A percentile compares a stretch with the other conserved stretches of the same genome.
These are phyloP conservation scores for Puya raimondii DNA, from an alignment of 176 grass and related monocot species.

Conservation along the genomic window DNA sequence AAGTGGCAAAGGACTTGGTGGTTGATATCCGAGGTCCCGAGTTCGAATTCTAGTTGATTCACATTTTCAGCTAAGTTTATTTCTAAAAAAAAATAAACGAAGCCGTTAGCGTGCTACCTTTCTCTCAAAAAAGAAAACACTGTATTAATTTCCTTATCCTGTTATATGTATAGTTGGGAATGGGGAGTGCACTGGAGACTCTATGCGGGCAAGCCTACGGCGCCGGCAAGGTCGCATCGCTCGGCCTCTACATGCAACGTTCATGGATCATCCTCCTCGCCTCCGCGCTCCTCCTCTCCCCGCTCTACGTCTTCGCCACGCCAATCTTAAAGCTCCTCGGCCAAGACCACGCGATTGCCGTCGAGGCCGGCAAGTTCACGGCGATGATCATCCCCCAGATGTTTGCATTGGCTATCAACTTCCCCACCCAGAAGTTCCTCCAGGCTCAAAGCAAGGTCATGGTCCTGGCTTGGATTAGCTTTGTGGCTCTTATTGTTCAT, in stretches of 20 bases:
- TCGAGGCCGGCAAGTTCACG: conserved; percentile 15
- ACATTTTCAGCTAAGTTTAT: no score
- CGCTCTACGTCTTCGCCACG: conserved; percentile 37
- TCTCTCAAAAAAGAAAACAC: no score
- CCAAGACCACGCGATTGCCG: conserved; percentile 30
- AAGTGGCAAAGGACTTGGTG: no score
- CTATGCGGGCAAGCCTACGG: background rate
- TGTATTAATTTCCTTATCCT: no score
- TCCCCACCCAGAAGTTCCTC: conserved; percentile 67
- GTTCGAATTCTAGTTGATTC: no score
- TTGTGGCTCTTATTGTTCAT: conserved; percentile 24
- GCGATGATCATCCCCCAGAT: conserved; percentile 43
- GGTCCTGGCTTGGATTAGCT: conserved; percentile 41
- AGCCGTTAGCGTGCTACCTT: no score
- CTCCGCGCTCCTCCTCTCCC: conserved; percentile 30
- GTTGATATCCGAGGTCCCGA: no score
- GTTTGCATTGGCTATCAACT: conserved; percentile 55
- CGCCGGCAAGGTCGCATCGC: background rate
- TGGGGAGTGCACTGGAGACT: conserved; percentile 82
- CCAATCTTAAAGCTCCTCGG: conserved; percentile 39
- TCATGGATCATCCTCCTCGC: conserved; percentile 65
- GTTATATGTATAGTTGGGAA: conserved; percentile 37
- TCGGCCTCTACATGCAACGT: conserved; percentile 37
- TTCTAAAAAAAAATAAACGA: no score
- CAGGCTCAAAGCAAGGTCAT: conserved; percentile 64